Base-by-base conservation (phyloP, 768 basidiomycete species). In the Chlorophyllum brunneum region DNA sequence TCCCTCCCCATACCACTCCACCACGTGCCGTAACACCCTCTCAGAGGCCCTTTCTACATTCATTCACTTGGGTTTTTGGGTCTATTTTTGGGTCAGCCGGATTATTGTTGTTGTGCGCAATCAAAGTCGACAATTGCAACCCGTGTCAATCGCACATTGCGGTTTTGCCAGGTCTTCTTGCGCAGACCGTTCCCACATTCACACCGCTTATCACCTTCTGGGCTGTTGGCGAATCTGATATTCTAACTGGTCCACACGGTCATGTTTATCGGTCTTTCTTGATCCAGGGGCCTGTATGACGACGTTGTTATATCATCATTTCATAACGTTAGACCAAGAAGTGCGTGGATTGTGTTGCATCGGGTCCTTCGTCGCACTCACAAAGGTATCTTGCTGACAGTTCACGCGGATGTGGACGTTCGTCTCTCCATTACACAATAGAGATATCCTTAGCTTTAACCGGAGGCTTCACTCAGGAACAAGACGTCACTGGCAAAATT, bases 201-300 rank as follows among this genome's bases (percentile, higher is more conserved):
- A n/a, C n/a, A n/a, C n/a, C n/a, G n/a, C n/a, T n/a, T n/a, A n/a
- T n/a, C n/a, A n/a, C n/a, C n/a, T n/a, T n/a, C n/a, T n/a, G n/a
- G n/a, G n/a, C n/a, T n/a, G n/a, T n/a, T n/a, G n/a, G n/a, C n/a
- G n/a, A n/a, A n/a, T n/a, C n/a, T n/a, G n/a, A n/a, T n/a, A n/a
- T n/a, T n/a, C n/a, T n/a, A n/a, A n/a, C 16, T 6, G 37, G 15
- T 38, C 13, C 30, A 31, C 7, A 38, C 18, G 37, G 15, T 11
- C 16, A 38, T 15, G 6, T 13, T 6, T 40, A 24, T 31, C 15
- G 8, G 33, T 13, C 31, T n/a, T 26, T 22, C 20, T 20, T 15
- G 22, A 36, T 18, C 34, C 39, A 65, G 65, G 60, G 13, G 59
- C 65, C 4, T 67, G 65, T 44, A 48, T 67, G 42, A 65, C 63